phyloP scores from a whole-genome alignment of 2,329 filamentous ascomycete species.

The Acarospora socialis region DNA sequence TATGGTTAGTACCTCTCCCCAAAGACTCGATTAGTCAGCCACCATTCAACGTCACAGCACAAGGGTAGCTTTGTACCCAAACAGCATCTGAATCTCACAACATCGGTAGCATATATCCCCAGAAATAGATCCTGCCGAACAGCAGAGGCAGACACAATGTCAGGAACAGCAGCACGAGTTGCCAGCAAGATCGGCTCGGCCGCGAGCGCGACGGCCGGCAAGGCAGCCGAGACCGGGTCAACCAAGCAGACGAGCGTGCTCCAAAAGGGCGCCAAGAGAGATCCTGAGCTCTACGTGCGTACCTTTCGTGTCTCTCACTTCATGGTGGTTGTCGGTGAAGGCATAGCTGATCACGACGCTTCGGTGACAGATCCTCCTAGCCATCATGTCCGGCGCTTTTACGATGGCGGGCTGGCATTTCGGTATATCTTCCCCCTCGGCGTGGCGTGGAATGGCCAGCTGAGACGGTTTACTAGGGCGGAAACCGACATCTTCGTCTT shows the following conservation, averaged over 20 bases:
- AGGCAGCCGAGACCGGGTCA: constrained; percentile 30
- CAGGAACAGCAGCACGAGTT: constrained; percentile 16
- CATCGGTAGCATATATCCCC: too few relatives aligned
- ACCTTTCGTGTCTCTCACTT: constrained; percentile 1
- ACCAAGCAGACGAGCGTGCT: constrained; percentile 31
- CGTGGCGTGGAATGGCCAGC: constrained; percentile 1
- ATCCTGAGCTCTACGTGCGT: constrained; percentile 62
- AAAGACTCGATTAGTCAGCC: too few relatives aligned
- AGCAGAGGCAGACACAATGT: constrained; percentile 19
- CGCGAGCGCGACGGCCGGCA: constrained; percentile 24
- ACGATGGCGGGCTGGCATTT: constrained; percentile 84
- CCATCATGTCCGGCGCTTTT: constrained; percentile 80
- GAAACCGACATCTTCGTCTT: constrained; percentile 72
- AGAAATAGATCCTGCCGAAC: too few relatives aligned
- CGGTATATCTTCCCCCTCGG: constrained; percentile 36
- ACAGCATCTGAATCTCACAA: too few relatives aligned
- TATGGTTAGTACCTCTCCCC: too few relatives aligned
- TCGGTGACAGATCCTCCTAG: constrained; percentile 59
- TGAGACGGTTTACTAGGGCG: constrained; percentile 40
- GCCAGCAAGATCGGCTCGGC: constrained; percentile 21
- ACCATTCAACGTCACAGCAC: too few relatives aligned
- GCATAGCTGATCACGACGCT: constrained; percentile 9
- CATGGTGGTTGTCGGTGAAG: neutral
- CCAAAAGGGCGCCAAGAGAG: constrained; percentile 50
- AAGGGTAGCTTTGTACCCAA: too few relatives aligned